Evolutionary conservation across 2,329 filamentous ascomycete species (phyloP), one percentile per base, ranked within the genome.

Genomic region (Fusarium circinatum): DNA sequence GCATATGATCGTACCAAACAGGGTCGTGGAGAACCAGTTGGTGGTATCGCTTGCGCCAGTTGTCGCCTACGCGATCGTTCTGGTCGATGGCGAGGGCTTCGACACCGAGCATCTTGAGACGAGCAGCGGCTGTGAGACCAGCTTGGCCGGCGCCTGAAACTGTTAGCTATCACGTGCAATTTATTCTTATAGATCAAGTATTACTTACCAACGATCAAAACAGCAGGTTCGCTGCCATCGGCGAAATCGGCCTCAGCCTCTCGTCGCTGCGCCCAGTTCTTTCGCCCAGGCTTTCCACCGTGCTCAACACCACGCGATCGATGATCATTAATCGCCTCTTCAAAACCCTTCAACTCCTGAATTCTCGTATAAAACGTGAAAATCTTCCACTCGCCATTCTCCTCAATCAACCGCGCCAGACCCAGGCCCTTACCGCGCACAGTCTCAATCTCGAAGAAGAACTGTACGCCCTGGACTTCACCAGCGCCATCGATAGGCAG

Each of bases 1-100:
- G 89, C 83, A 92, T 82, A 75, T 90, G 88, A 61, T 88, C 86
- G 65, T 86, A 88, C 84, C 85, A 91, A 5, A 93, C 88, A 0
- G 91, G 90, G 73, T 93, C 91, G 74, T 94, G 91, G 0, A 92
- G 87, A 2, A 93, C 90, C 0, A 93, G 86, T 68, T 91, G 88
- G 70, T 89, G 86, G 73, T 92, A 92, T 51, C 90, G 82, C 44
- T 85, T 84, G 22, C 90, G 84, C 91, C 91, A 92, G 77, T 89
- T 92, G 71, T 92, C 90, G 20, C 90, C 90, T 0, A 92, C 83
- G 6, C 85, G 83, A 1, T 86, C 82, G 63, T 90, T 88, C 28
- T 84, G 82, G 73, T 92, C 90, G 26, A 92, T 83, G n/a, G 92
- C 76, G 3, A 92, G 82, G 2, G 87, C 81, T 18, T 86, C 81